phyloP scores from a whole-genome alignment of 176 grass and related monocot species.

The Triticum aestivum region IWGSC_CS_RefSeq_v2.1 NC_057808.1:497473193-497473692 shows the following conservation, averaged over 20 bases:
- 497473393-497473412: not conserved
- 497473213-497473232: not conserved
- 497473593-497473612: constrained; percentile 1
- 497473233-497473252: not conserved
- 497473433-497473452: constrained; percentile 8
- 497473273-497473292: not conserved
- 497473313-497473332: constrained; percentile 1
- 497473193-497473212: not conserved
- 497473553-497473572: constrained; percentile 8
- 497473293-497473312: not conserved
- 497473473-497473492: not conserved
- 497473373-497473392: not conserved
- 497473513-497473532: not conserved
- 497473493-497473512: not conserved
- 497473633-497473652: not conserved
- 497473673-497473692: constrained; percentile 86
- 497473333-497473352: not conserved
- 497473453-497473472: not conserved
- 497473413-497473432: not conserved
- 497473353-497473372: constrained; percentile 3
- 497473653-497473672: constrained; percentile 27
- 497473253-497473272: not conserved
- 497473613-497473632: constrained; percentile 10
- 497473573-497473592: not conserved
- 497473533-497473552: not conserved